A percentile compares a stretch with the other conserved stretches of the same genome.
These are phyloP conservation scores for Metschnikowia cubensis DNA, from an alignment of 805 yeast genomes.

Conservation along the genomic window DNA sequence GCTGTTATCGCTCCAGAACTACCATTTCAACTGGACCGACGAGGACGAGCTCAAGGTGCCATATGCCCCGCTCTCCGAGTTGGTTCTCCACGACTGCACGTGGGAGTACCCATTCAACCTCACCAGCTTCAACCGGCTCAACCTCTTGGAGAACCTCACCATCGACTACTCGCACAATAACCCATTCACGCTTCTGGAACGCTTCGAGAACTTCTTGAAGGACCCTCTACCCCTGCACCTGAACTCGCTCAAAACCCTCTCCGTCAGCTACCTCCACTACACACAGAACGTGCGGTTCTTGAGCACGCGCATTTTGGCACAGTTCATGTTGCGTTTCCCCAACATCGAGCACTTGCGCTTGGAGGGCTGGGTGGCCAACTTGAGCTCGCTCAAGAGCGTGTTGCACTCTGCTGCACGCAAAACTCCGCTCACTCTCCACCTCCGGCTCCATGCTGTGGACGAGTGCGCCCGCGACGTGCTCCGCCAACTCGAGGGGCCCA, in stretches of 20 bases:
- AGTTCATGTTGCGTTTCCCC: conserved; percentile 15
- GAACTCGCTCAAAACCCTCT: conserved; percentile 13
- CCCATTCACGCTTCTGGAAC: conserved; percentile 35
- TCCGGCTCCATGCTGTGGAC: conserved; percentile 3
- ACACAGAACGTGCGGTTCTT: conserved; percentile 12
- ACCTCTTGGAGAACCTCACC: conserved; percentile 21
- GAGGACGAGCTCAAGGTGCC: conserved; percentile 14
- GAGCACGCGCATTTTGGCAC: conserved; percentile 13
- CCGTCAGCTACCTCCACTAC: conserved; percentile 15
- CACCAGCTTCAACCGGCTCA: conserved; percentile 28
- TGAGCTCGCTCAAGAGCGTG: conserved; percentile 12
- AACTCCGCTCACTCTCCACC: conserved; percentile 5
- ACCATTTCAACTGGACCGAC: conserved; percentile 41
- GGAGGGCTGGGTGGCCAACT: conserved; percentile 23
- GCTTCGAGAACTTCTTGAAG: conserved; percentile 29
- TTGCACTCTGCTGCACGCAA: conserved; percentile 2
- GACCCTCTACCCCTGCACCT: conserved; percentile 19
- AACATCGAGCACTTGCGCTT: conserved; percentile 16
- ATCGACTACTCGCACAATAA: conserved; percentile 26
- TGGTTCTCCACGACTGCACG: conserved; percentile 42
- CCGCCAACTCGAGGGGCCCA: background rate
- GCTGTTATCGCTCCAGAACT: conserved; percentile 35
- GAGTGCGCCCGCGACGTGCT: conserved; percentile 1
- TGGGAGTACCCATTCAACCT: conserved; percentile 57
- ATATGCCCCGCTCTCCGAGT: conserved; percentile 17